These are phyloP conservation scores for Teunomyces stri DNA, from an alignment of 805 yeast species.

Conservation along the genomic window DNA sequence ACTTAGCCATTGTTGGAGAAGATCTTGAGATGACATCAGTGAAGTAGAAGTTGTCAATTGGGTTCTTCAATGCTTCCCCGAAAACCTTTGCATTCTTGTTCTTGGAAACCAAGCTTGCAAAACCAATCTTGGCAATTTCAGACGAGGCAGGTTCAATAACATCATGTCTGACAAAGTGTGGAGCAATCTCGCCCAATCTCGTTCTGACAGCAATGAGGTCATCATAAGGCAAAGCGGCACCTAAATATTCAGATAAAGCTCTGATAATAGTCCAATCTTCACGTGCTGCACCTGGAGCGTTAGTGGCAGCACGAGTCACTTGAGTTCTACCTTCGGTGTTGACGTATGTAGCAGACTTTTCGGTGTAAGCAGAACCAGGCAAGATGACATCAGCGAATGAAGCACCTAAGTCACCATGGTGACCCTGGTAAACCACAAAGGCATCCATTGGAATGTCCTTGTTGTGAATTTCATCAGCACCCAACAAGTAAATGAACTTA, in stretches of 20 bases:
- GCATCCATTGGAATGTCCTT: constrained; percentile 77
- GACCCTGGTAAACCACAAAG: constrained; percentile 86
- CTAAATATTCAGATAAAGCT: constrained; percentile 77
- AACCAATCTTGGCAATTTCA: constrained; percentile 56
- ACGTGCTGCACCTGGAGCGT: constrained; percentile 85
- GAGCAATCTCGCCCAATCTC: constrained; percentile 75
- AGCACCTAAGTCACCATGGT: constrained; percentile 89
- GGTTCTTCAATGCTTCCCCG: constrained; percentile 58
- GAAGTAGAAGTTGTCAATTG: constrained; percentile 80
- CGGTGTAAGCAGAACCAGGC: constrained; percentile 89
- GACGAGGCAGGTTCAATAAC: constrained; percentile 65
- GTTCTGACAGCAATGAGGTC: constrained; percentile 64
- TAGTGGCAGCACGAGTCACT: constrained; percentile 79
- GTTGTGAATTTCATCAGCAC: constrained; percentile 77
- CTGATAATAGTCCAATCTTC: constrained; percentile 89
- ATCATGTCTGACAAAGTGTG: constrained; percentile 75
- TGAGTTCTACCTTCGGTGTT: constrained; percentile 91
- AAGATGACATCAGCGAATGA: constrained; percentile 82
- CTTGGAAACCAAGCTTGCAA: constrained; percentile 43
- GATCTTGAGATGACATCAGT: constrained; percentile 85
- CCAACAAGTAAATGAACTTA: constrained; percentile 74
- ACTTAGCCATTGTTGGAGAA: constrained; percentile 87
- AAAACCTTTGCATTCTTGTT: constrained; percentile 35
- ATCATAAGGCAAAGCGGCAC: constrained; percentile 71
- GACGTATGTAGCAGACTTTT: constrained; percentile 78